Evolutionary conservation across 176 grass and related monocot genomes (phyloP), one percentile per base, ranked within the genome.

Genomic region (Zea luxurians): DNA sequence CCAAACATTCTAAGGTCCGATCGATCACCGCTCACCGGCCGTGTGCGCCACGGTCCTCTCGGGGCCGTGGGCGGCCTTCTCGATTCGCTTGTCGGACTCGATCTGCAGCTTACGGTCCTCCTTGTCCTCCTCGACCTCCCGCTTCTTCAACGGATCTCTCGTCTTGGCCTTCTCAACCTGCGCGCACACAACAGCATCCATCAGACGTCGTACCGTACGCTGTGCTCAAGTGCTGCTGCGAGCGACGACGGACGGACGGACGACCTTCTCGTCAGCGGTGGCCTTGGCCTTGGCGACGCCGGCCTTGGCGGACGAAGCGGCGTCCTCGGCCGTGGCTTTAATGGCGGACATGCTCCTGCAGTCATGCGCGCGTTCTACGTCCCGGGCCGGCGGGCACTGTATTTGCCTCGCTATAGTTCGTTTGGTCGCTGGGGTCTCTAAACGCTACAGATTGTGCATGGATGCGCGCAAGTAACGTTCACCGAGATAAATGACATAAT

Each of bases 141-240:
- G 78, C 81, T 97, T 97, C 86, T 88, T 71, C 48, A 6, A 34
- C 47, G 86, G 86, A 64, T 91, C 84, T 2, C 68, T 78, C 7
- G 93, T 89, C 71, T 59, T 97, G 71, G 82, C 82, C 90, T 91
- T 97, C 38, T 85, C 75, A 50, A 80, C 48, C 93, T 93, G 74
- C 66, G 61, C 8, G 61, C 9, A 12, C 75, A 10, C 38, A 17
- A 18, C 15, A 11, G 1, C 20, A 36, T 16, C 21, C 2, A 17
- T 12, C 11, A 13, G 58, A 43, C 1, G 12, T 48, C 41, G 2
- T 8, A 4, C 13, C 27, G 27, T 40, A 40, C 38, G 37, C 13
- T 8, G 13, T 16, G 13, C 62, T 4, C 13, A 21, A 11, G 0
- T 4, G 12, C 13, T 15, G n/a, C n/a, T n/a, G n/a, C n/a, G n/a